Evolutionary conservation across 495 filamentous ascomycete genomes (phyloP), one percentile per base, ranked within the genome.

Genomic region (Aspergillus saccharolyticus): DNA sequence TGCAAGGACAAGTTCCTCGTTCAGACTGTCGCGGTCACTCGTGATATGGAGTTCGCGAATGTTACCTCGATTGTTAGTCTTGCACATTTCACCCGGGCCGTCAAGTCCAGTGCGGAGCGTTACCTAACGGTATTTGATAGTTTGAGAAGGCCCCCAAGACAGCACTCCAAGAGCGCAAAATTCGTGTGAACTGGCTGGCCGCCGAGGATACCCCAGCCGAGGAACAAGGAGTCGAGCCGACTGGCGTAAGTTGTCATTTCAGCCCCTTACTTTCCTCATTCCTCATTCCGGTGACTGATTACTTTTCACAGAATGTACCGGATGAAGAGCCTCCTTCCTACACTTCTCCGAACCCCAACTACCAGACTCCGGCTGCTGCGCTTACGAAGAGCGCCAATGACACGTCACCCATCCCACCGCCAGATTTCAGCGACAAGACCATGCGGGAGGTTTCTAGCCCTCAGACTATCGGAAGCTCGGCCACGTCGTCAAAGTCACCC

Each of bases 1-100:
- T 97, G 93, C 79, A 86, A 90, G 69, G 94, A 98, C 78, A 98
- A 98, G 77, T 98, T 98, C 71, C 83, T 98, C 49, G 95, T 98
- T 39, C 94, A 98, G 75, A 95, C 93, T 18, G 89, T 96, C 56
- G 76, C 83, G 33, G 89, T 98, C 62, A 86, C 87, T 4, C 81
- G 81, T 56, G 91, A 96, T 59, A 88, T 88, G 74, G 91, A 97
- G 64, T 88, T 86, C 60, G 78, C 78, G 30, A 93, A 84, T 66
- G 82, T 93, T n/a, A 75, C 82, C 43, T 78, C 89, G 19, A 89
- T 96, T 67, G 92, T 96, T 80, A 63, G 89, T 73, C 20, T 10
- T n/a, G 4, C 14, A 21, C 56, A 51, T 48, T 42, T n/a, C 18
- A 21, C 7, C 14, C 20, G 3, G n/a, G 18, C 39, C n/a, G 16